Evolutionary conservation across 805 yeast genomes (phyloP), one percentile per base, ranked within the genome.

Genomic region (Saccharomycopsis selenospora): DNA sequence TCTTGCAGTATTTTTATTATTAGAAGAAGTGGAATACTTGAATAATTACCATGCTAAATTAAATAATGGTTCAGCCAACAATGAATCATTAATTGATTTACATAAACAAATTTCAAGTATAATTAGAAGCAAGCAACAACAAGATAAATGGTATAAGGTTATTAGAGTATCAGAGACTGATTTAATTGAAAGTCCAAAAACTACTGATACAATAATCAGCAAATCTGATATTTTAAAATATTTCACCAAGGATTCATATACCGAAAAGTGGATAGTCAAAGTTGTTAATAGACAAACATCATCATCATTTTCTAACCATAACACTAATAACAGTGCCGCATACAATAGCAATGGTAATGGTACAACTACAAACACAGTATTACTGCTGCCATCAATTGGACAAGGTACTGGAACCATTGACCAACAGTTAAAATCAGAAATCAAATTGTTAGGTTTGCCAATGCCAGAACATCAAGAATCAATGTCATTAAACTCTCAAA

Each of bases 181-280:
- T 11, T 33, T 36, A 33, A 25, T 20, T 27, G 14, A 14, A n/a
- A 23, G 18, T 18, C 25, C 11, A 25, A n/a, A 24, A 28, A 26
- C 40, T 20, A 29, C 26, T 20, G 17, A 28, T 25, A 2, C 22
- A 23, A 42, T 22, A 11, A 26, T 49, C 24, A 33, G 47, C n/a
- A 48, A 47, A 25, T 36, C n/a, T 13, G 48, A 43, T 11, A 22
- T 50, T 10, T 17, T 50, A 14, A 20, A 13, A 8, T 43, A 20
- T 2, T 45, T 50, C 13, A 23, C 43, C 3, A 14, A 45, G n/a
- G 17, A 10, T 13, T 40, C 30, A 20, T 26, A 30, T 7, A 49
- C 53, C 5, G n/a, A 46, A 26, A 52, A 42, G 29, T 52, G 55
- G 55, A 44, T 52, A n/a, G 43, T 33, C 5, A 28, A 45, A 11